Conservation (phyloP, 2,329 filamentous ascomycete genomes). For the Penicillium concentricum region DNA sequence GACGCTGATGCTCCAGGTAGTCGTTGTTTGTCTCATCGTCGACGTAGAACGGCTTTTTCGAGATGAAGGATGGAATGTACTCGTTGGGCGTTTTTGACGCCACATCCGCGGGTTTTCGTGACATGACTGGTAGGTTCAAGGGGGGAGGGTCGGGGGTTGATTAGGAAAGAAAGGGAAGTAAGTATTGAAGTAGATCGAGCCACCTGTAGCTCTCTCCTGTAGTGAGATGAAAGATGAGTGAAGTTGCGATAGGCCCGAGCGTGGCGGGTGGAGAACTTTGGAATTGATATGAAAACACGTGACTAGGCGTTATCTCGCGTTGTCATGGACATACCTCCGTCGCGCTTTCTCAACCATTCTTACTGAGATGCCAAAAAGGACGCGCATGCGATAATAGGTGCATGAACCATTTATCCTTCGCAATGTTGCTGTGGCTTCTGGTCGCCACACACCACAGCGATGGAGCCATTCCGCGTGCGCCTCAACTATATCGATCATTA, state of each 20-base stretch:
- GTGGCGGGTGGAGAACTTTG: constrained; percentile 6
- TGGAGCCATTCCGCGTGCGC: constrained; percentile 82
- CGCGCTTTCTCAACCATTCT: constrained; percentile 5
- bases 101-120: constrained; percentile 53
- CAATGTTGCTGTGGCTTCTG: constrained; percentile 26
- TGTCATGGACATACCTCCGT: constrained; percentile 8
- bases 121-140: constrained; percentile 30
- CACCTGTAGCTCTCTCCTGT: background rate
- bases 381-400: constrained; percentile 2
- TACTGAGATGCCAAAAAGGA: background rate
- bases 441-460: constrained; percentile 33
- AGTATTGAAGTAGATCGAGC: background rate
- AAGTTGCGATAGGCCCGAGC: constrained; percentile 6
- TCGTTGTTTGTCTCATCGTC: constrained; percentile 74
- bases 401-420: constrained; percentile 7
- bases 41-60: constrained; percentile 95
- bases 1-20: constrained; percentile 94
- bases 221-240: constrained; percentile 3
- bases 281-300: constrained; percentile 23
- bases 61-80: constrained; percentile 98
- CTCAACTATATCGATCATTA: constrained; percentile 97
- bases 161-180: background rate
- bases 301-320: constrained; percentile 30
- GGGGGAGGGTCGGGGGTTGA: background rate
- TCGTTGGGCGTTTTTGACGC: constrained; percentile 86